Conservation (phyloP, 2,329 filamentous ascomycete species). For the Fusarium keratoplasticum region DNA sequence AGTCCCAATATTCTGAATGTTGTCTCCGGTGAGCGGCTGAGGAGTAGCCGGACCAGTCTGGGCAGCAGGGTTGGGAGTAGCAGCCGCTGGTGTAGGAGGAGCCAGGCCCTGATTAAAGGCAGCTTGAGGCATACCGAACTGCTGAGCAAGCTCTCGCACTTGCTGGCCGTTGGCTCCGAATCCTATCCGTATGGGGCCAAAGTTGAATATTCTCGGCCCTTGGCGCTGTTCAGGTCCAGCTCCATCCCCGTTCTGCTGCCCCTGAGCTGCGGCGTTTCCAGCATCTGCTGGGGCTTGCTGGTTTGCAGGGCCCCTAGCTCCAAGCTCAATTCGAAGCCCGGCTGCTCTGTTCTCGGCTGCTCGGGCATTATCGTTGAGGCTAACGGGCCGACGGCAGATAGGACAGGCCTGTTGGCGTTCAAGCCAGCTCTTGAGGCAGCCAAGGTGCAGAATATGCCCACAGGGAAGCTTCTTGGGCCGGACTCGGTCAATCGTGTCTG, state of each 20-base stretch:
- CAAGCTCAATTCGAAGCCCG: slow-evolving; percentile 48
- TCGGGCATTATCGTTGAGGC: slow-evolving; percentile 44
- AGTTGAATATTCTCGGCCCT: slow-evolving; percentile 72
- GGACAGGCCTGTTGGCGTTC: slow-evolving; percentile 98
- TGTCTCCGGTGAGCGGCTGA: slow-evolving; percentile 44
- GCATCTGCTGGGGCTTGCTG: slow-evolving; percentile 42
- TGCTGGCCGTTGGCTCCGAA: slow-evolving; percentile 79
- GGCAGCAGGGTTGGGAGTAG: slow-evolving; percentile 26
- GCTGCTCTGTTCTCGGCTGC: slow-evolving; percentile 43
- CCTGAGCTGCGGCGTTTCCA: slow-evolving; percentile 30
- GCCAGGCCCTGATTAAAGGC: slow-evolving; percentile 39
- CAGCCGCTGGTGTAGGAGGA: slow-evolving; percentile 29
- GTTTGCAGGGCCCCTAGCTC: slow-evolving; percentile 35
- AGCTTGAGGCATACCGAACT: slow-evolving; percentile 62
- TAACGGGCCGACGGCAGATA: slow-evolving; percentile 87
- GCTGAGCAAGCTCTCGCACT: slow-evolving; percentile 74
- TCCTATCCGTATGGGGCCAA: slow-evolving; percentile 80
- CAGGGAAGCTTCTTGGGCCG: slow-evolving; percentile 97
- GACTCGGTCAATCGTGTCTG: slow-evolving; percentile 82
- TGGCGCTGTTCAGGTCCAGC: slow-evolving; percentile 35
- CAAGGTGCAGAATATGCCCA: slow-evolving; percentile 93
- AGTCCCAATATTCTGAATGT: slow-evolving; percentile 61
- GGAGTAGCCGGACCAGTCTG: slow-evolving; percentile 33
- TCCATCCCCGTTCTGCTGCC: slow-evolving; percentile 40
- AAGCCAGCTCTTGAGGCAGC: slow-evolving; percentile 95